Conservation (phyloP, 352 stramenopile genomes). For the Globisporangium megalacanthum region DNA sequence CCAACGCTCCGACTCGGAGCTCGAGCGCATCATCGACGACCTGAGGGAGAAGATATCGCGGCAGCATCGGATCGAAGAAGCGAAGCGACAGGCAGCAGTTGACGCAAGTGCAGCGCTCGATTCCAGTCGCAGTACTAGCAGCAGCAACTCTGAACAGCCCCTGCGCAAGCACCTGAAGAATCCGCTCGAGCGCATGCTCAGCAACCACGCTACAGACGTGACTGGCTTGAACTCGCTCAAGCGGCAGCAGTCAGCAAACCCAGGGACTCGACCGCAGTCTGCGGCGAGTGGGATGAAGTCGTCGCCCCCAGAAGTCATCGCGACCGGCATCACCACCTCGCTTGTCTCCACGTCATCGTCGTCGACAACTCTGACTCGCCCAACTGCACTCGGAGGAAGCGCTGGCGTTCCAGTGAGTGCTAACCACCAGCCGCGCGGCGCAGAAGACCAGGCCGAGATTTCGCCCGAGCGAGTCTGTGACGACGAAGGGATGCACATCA, state of each 20-base stretch:
- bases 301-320: background rate
- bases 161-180: slow-evolving; percentile 57
- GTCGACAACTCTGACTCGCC: background rate
- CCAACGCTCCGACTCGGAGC: slow-evolving; percentile 44
- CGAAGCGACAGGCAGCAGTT: slow-evolving; percentile 1
- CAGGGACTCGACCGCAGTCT: background rate
- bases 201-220: slow-evolving; percentile 6
- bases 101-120: background rate
- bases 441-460: background rate
- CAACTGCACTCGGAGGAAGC: background rate
- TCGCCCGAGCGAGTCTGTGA: slow-evolving; percentile 5
- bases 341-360: background rate
- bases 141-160: slow-evolving; percentile 8
- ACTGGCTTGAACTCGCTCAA: slow-evolving; percentile 4
- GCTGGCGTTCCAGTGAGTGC: background rate
- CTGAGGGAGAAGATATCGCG: slow-evolving; percentile 47
- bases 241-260: slow-evolving; percentile 4
- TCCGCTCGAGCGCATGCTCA: slow-evolving; percentile 44
- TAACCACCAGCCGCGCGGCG: background rate
- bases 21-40: slow-evolving; percentile 65
- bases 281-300: background rate
- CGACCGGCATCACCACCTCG: slow-evolving; percentile 1
- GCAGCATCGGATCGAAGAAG: slow-evolving; percentile 22
- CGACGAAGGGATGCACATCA: slow-evolving; percentile 11
- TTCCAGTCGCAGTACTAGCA: slow-evolving; percentile 7